These are phyloP conservation scores for Fusarium longipes DNA, from an alignment of 2,329 filamentous ascomycete genomes.

Conservation along the genomic window DNA sequence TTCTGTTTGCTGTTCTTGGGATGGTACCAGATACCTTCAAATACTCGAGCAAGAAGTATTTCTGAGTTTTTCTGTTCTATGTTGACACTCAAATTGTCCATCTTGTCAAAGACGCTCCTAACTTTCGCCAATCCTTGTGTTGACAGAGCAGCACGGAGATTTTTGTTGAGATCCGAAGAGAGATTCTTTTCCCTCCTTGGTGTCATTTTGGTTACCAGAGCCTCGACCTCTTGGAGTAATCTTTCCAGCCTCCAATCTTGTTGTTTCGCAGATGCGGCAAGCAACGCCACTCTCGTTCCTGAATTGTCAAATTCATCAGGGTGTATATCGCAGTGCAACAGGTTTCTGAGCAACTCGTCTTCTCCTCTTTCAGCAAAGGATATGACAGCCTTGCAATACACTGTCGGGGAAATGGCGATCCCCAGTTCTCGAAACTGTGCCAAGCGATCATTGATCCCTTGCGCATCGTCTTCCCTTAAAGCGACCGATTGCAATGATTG, in stretches of 20 bases:
- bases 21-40: constrained; percentile 47
- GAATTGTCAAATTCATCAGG: constrained; percentile 66
- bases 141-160: constrained; percentile 25
- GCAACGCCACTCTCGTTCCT: constrained; percentile 54
- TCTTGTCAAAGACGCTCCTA: constrained; percentile 48
- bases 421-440: constrained; percentile 68
- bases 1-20: constrained; percentile 36
- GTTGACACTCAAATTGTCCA: constrained; percentile 48
- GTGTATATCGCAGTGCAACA: constrained; percentile 64
- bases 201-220: constrained; percentile 14
- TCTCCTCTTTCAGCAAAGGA: constrained; percentile 70
- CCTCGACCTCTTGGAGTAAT: constrained; percentile 58
- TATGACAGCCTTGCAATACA: constrained; percentile 73
- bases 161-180: constrained; percentile 42
- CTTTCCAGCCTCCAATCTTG: constrained; percentile 56
- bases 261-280: constrained; percentile 47
- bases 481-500: constrained; percentile 82
- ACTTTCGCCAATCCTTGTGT: constrained; percentile 36
- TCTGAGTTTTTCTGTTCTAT: constrained; percentile 47
- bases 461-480: constrained; percentile 67
- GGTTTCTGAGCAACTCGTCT: constrained; percentile 58
- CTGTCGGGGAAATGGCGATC: constrained; percentile 70
- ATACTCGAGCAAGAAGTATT: constrained; percentile 43
- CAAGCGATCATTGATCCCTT: constrained; percentile 69
- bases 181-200: constrained; percentile 32